phyloP scores from a whole-genome alignment of 129 eudicot genomes.

The Mikania micrantha region DNA sequence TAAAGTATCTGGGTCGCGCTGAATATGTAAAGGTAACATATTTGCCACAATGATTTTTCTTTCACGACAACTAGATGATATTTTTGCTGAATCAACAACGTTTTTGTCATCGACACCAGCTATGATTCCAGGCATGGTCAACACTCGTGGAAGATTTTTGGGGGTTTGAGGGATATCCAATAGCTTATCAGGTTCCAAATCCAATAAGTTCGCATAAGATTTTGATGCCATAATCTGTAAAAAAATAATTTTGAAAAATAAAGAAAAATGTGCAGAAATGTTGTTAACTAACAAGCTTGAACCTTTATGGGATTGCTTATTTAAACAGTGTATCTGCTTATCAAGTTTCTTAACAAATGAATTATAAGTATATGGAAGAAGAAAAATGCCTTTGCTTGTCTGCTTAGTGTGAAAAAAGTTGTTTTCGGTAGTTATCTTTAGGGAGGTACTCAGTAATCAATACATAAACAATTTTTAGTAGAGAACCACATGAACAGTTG shows the following conservation, averaged over 20 bases:
- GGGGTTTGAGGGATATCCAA: slow-evolving; percentile 77
- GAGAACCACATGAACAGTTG: too few species aligned
- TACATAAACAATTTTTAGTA: too few species aligned
- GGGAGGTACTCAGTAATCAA: too few species aligned
- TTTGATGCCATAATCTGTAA: slow-evolving; percentile 50
- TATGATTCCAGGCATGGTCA: slow-evolving; percentile 73
- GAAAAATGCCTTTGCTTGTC: neutral
- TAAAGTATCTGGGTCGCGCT: slow-evolving; percentile 45
- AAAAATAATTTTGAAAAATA: neutral
- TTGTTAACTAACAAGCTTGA: slow-evolving; percentile 5
- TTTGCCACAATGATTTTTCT: slow-evolving; percentile 75
- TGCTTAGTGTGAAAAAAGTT: neutral
- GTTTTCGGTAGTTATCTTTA: neutral
- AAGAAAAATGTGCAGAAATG: neutral
- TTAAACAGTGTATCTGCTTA: neutral
- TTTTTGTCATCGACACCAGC: slow-evolving; percentile 38
- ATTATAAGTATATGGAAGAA: neutral
- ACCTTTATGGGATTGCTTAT: neutral
- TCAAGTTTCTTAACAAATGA: neutral
- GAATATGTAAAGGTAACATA: slow-evolving; percentile 71
- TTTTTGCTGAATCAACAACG: slow-evolving; percentile 46
- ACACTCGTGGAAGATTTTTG: slow-evolving; percentile 67
- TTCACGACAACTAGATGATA: slow-evolving; percentile 39
- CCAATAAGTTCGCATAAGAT: slow-evolving; percentile 52
- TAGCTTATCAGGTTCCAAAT: slow-evolving; percentile 54